phyloP scores from a whole-genome alignment of 2,329 filamentous ascomycete species.

The Colletotrichum salicis region DNA sequence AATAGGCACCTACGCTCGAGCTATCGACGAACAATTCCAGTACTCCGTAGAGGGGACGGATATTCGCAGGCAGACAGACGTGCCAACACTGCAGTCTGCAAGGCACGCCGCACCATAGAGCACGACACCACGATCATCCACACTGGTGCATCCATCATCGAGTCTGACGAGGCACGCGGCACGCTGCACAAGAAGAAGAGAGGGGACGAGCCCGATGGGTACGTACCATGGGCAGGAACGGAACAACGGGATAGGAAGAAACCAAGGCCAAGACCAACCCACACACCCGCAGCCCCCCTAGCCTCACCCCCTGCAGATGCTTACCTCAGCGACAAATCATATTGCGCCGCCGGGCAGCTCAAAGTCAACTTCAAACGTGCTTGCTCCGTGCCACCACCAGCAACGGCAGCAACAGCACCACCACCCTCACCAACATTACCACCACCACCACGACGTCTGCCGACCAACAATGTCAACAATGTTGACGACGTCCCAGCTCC shows the following conservation, averaged over 20 bases:
- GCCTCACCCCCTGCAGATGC: slow-evolving; percentile 37
- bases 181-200: background rate
- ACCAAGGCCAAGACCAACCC: slow-evolving; percentile 16
- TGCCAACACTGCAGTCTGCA: slow-evolving; percentile 8
- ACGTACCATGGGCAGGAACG: background rate
- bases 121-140: slow-evolving; percentile 11
- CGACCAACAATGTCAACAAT: slow-evolving; percentile 26
- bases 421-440: slow-evolving; percentile 6
- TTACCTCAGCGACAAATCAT: slow-evolving; percentile 44
- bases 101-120: background rate
- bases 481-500: slow-evolving; percentile 6
- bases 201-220: background rate
- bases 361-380: slow-evolving; percentile 56
- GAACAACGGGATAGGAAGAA: slow-evolving; percentile 4
- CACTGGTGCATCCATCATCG: background rate
- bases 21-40: background rate
- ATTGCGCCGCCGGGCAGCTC: slow-evolving; percentile 40
- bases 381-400: slow-evolving; percentile 43
- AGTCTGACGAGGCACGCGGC: background rate
- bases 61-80: background rate
- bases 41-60: background rate
- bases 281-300: slow-evolving; percentile 34
- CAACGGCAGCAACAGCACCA: background rate
- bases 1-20: background rate
- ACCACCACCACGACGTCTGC: slow-evolving; percentile 19